Evolutionary conservation across 768 basidiomycete species (phyloP).

Genomic region (Rhizopogon rudus): DNA sequence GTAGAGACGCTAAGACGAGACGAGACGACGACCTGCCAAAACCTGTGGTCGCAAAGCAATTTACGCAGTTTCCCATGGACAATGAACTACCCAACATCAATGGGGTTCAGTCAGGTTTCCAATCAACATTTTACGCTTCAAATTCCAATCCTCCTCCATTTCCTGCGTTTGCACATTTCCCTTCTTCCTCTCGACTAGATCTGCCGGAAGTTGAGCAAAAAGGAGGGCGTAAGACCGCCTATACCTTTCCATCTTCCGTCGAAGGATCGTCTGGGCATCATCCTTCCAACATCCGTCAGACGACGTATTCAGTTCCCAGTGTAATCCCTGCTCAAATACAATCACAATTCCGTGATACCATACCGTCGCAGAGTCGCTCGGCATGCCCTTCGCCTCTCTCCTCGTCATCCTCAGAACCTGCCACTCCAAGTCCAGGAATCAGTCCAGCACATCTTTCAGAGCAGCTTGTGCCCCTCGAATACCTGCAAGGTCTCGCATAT

Average conservation of each 20-base stretch:
- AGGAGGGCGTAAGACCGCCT: conserved; percentile 20
- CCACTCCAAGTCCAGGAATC: conserved; percentile 30
- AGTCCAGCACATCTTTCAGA: conserved; percentile 18
- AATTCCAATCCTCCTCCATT: conserved; percentile 12
- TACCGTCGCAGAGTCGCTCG: conserved; percentile 17
- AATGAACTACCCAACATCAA: conserved; percentile 16
- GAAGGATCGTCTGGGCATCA: conserved; percentile 11
- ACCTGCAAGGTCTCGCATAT: conserved; percentile 50
- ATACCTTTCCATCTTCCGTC: conserved; percentile 25
- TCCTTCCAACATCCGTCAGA: conserved; percentile 19
- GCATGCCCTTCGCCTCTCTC: conserved; percentile 28
- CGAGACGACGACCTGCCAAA: conserved; percentile 38
- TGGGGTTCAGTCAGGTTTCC: conserved; percentile 6
- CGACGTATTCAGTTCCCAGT: conserved; percentile 29
- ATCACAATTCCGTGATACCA: conserved; percentile 15
- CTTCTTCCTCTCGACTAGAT: conserved; percentile 25
- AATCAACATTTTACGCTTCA: conserved; percentile 17
- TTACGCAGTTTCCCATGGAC: conserved; percentile 29
- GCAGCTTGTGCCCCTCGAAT: conserved; percentile 57
- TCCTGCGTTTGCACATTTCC: conserved; percentile 26
- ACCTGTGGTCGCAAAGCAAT: conserved; percentile 40
- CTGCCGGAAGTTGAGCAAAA: conserved; percentile 13
- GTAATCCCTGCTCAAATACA: conserved; percentile 9
- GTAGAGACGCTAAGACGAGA: conserved; percentile 51
- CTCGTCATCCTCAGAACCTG: conserved; percentile 34